These are phyloP conservation scores for Melanopsichium pennsylvanicum DNA, from an alignment of 1,284 basidiomycete species.

Conservation along the genomic window DNA sequence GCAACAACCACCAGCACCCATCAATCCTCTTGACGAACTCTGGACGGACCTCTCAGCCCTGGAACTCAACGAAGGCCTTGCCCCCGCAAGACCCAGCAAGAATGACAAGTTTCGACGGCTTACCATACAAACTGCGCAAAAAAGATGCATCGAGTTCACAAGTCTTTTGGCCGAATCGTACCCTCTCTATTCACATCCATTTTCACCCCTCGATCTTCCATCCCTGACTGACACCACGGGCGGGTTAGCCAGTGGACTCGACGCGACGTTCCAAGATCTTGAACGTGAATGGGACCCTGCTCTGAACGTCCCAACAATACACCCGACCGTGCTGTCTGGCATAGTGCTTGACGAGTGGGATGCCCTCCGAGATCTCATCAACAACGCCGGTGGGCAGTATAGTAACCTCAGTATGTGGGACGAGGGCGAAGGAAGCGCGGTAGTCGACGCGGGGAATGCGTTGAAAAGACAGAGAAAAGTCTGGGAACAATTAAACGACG, in stretches of 20 bases:
- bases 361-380: constrained; percentile 55
- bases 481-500: constrained; percentile 22
- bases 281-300: constrained; percentile 33
- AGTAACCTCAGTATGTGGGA: constrained; percentile 37
- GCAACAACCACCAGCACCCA: background rate
- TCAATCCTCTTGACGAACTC: constrained; percentile 11
- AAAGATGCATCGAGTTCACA: constrained; percentile 20
- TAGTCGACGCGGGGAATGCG: constrained; percentile 37
- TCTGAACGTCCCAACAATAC: constrained; percentile 38
- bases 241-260: constrained; percentile 10
- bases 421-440: constrained; percentile 11
- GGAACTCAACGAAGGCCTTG: constrained; percentile 32
- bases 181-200: constrained; percentile 9
- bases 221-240: constrained; percentile 1
- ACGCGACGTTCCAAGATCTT: constrained; percentile 27
- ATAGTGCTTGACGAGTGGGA: constrained; percentile 58
- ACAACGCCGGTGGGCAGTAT: constrained; percentile 40
- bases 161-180: constrained; percentile 20
- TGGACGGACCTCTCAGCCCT: constrained; percentile 32
- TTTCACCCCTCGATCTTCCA: background rate
- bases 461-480: constrained; percentile 22
- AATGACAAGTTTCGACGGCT: constrained; percentile 40
- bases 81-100: constrained; percentile 34
- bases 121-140: constrained; percentile 34
- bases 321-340: constrained; percentile 21